These are phyloP conservation scores for Boletus eberwhitei DNA, from an alignment of 768 basidiomycete species.

Conservation along the genomic window DNA sequence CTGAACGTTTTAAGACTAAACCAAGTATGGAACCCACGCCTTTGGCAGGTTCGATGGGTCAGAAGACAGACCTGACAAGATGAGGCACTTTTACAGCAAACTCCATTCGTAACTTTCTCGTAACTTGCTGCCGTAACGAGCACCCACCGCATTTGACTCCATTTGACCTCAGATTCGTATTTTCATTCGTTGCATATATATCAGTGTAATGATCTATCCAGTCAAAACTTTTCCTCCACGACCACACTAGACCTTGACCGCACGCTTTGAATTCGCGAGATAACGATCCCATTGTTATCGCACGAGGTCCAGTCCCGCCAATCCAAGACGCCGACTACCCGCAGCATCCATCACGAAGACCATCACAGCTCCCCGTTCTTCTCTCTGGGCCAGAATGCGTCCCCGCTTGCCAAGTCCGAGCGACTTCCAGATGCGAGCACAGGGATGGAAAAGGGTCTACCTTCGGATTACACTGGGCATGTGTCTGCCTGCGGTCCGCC, in stretches of 20 bases:
- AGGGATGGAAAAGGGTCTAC: conserved; percentile 25
- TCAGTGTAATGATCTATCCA: too few species aligned
- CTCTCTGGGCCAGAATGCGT: conserved; percentile 4
- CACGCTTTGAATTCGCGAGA: conserved; percentile 29
- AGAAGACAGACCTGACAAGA: conserved; percentile 29
- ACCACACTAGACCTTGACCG: conserved; percentile 12
- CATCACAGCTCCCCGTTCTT: conserved; percentile 19
- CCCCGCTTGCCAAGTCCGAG: conserved; percentile 16
- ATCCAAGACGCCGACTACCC: conserved; percentile 25
- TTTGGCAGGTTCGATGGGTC: conserved; percentile 29
- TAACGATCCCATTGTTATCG: conserved; percentile 25
- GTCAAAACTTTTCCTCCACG: too few species aligned
- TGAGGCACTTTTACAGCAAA: conserved; percentile 28
- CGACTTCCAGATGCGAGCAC: conserved; percentile 17
- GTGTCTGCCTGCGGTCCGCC: conserved; percentile 31
- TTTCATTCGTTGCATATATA: conserved; percentile 20
- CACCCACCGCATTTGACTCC: conserved; percentile 25
- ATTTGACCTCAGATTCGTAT: conserved; percentile 25
- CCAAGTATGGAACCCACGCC: conserved; percentile 32
- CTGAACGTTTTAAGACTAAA: conserved; percentile 15
- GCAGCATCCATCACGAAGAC: conserved; percentile 17
- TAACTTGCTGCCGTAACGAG: conserved; percentile 25
- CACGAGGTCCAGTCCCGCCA: too few species aligned
- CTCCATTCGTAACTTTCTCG: conserved; percentile 26
- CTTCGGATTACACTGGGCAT: conserved; percentile 19